Evolutionary conservation across 2,329 filamentous ascomycete genomes (phyloP).

Genomic region (Ophiocordyceps camponoti-floridani): DNA sequence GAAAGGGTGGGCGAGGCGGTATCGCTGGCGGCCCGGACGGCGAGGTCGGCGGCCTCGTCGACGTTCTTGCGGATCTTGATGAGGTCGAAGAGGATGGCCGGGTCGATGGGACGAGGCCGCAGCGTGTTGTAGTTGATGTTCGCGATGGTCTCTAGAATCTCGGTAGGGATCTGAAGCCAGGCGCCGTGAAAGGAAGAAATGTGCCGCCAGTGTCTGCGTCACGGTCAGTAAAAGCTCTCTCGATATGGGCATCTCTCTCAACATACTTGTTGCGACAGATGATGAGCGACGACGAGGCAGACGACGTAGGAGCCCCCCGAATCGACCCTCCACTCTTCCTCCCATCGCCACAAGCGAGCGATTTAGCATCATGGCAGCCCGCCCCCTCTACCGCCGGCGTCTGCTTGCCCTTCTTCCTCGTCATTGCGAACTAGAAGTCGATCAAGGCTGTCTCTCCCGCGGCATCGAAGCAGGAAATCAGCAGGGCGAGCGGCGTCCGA

Average conservation of each 20-base stretch:
- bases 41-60: conserved; percentile 62
- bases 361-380: background rate
- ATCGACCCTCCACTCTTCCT: conserved; percentile 3
- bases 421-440: conserved; percentile 14
- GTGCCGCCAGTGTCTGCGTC: conserved; percentile 62
- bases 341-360: background rate
- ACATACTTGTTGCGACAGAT: conserved; percentile 50
- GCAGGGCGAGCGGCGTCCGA: too few relatives aligned
- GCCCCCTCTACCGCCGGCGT: conserved; percentile 8
- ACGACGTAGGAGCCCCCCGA: background rate
- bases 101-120: conserved; percentile 59
- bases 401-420: conserved; percentile 25
- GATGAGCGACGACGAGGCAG: conserved; percentile 7
- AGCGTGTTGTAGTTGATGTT: conserved; percentile 65
- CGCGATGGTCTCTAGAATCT: conserved; percentile 62
- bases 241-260: too few relatives aligned
- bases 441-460: too few relatives aligned
- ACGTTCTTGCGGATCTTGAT: conserved; percentile 66
- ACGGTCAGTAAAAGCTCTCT: background rate
- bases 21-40: conserved; percentile 60
- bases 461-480: too few relatives aligned
- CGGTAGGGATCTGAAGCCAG: conserved; percentile 64
- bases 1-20: conserved; percentile 46
- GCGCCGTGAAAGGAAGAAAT: conserved; percentile 71
- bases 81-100: conserved; percentile 66